These are phyloP conservation scores for Phylloporus sp. DNA, from an alignment of 768 basidiomycete species.

Conservation along the genomic window DNA sequence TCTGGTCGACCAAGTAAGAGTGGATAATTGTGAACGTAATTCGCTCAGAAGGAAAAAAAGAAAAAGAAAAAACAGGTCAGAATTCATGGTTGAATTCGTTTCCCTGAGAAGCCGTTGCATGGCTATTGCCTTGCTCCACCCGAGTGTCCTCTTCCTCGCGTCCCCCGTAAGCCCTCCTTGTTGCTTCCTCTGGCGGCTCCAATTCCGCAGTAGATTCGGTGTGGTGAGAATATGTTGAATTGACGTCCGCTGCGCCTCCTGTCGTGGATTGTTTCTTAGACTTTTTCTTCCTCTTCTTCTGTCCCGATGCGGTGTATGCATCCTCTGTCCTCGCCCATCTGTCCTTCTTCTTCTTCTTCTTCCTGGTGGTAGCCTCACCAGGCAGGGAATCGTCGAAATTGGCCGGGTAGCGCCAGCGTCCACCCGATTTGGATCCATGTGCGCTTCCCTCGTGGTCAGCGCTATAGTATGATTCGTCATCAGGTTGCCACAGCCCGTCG, in stretches of 20 bases:
- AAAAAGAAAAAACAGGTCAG: conserved; percentile 32
- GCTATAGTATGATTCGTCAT: conserved; percentile 75
- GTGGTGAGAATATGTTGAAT: conserved; percentile 30
- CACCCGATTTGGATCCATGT: conserved; percentile 32
- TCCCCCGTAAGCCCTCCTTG: conserved; percentile 58
- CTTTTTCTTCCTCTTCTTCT: conserved; percentile 64
- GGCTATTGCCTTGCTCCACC: conserved; percentile 14
- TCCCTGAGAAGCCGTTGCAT: conserved; percentile 30
- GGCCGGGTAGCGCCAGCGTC: conserved; percentile 81
- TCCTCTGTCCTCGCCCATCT: conserved; percentile 85
- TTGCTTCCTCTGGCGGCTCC: conserved; percentile 60
- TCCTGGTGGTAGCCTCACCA: conserved; percentile 41
- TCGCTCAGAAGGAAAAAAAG: neutral
- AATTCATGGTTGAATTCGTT: conserved; percentile 67
- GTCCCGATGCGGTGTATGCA: conserved; percentile 50
- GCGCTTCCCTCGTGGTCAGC: conserved; percentile 34
- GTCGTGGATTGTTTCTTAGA: conserved; percentile 44
- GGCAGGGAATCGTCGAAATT: conserved; percentile 63
- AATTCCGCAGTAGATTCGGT: conserved; percentile 42
- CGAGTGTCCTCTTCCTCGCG: conserved; percentile 13
- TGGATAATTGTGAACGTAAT: conserved; percentile 9
- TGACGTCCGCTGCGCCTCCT: conserved; percentile 30
- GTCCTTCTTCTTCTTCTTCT: conserved; percentile 72
- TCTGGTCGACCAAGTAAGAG: neutral
- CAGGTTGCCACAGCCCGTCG: conserved; percentile 64